Conservation (phyloP, 2,329 filamentous ascomycete genomes). For the Colletotrichum sojae region DNA sequence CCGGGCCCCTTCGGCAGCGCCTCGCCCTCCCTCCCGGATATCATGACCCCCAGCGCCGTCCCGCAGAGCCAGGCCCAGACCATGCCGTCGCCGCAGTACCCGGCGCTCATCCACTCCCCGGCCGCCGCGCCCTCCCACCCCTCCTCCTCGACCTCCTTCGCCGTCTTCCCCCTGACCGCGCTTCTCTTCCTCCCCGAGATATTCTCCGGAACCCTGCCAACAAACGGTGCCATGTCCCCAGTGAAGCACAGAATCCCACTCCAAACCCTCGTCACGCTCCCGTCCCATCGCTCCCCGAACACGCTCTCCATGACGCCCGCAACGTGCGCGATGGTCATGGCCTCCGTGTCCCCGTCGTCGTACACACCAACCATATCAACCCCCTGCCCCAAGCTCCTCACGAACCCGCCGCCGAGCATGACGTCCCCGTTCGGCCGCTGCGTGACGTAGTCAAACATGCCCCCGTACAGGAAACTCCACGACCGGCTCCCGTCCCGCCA, state of each 20-base stretch:
- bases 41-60: conserved; percentile 61
- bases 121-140: conserved; percentile 35
- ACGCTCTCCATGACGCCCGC: conserved; percentile 58
- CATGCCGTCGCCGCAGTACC: conserved; percentile 68
- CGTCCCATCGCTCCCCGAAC: conserved; percentile 57
- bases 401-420: conserved; percentile 69
- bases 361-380: conserved; percentile 62
- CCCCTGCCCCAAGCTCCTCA: conserved; percentile 57
- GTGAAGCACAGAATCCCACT: conserved; percentile 64
- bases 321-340: conserved; percentile 55
- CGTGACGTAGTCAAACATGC: conserved; percentile 66
- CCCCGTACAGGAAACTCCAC: conserved; percentile 64
- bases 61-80: conserved; percentile 67
- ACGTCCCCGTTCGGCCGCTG: conserved; percentile 63
- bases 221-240: conserved; percentile 64
- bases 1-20: conserved; percentile 49
- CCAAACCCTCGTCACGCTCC: conserved; percentile 59
- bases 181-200: conserved; percentile 41
- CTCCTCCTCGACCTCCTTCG: conserved; percentile 7
- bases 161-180: background rate
- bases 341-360: conserved; percentile 60
- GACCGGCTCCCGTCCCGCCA: conserved; percentile 55
- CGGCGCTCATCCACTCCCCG: conserved; percentile 67
- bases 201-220: conserved; percentile 58
- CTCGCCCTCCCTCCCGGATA: conserved; percentile 55